Conservation (phyloP, 1,284 basidiomycete genomes). For the Ustilago loliicola region DNA sequence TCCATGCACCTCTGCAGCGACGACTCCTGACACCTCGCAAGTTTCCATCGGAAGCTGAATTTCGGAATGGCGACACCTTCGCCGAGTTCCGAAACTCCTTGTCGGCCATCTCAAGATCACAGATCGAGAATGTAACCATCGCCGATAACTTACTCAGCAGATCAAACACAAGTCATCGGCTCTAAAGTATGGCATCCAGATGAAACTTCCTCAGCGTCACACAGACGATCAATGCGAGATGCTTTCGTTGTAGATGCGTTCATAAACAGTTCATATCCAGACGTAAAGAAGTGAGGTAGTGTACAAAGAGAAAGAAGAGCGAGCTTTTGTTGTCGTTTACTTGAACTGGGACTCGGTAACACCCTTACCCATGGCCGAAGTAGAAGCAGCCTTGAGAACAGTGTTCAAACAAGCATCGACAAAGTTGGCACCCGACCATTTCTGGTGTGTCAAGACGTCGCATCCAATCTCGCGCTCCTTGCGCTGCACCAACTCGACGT, state of each 20-base stretch:
- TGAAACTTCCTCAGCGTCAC: no score
- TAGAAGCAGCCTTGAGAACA: slow-evolving; percentile 94
- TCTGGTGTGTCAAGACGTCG: slow-evolving; percentile 70
- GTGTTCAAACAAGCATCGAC: slow-evolving; percentile 92
- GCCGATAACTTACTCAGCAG: background rate
- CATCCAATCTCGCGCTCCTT: slow-evolving; percentile 73
- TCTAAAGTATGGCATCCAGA: no score
- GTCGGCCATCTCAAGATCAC: background rate
- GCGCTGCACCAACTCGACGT: slow-evolving; percentile 74
- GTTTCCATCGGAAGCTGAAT: background rate
- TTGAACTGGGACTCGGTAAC: slow-evolving; percentile 91
- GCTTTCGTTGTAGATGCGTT: background rate
- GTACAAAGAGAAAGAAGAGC: slow-evolving; percentile 17
- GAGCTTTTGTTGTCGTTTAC: slow-evolving; percentile 19
- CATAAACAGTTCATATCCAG: slow-evolving; percentile 5
- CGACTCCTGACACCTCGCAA: background rate
- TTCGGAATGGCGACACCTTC: background rate
- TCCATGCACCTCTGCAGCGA: background rate
- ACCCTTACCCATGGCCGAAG: slow-evolving; percentile 93
- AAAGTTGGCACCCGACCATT: slow-evolving; percentile 96
- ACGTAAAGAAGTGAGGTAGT: slow-evolving; percentile 6
- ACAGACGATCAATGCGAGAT: no score
- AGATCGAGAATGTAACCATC: background rate
- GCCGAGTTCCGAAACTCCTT: background rate
- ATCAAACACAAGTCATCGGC: no score